Evolutionary conservation across 768 basidiomycete species (phyloP).

Genomic region (Lyophyllum semitale): DNA sequence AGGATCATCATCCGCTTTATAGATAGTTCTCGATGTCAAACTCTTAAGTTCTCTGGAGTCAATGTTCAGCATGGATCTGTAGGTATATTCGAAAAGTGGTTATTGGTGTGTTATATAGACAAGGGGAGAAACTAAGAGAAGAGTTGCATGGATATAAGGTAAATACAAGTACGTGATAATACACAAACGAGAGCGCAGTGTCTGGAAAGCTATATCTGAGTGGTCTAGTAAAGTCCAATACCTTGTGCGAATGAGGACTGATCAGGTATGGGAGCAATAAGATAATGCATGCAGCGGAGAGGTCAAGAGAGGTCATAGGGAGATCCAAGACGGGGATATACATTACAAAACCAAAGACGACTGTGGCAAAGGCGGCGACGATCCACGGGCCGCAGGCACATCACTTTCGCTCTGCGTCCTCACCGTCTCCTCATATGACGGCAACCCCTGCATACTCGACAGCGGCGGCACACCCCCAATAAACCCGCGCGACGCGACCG

Average conservation of each 20-base stretch:
- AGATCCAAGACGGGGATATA: too few relatives aligned
- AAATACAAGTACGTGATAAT: not conserved
- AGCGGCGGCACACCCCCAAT: slow-evolving; percentile 90
- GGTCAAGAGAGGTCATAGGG: too few relatives aligned
- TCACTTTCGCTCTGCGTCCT: slow-evolving; percentile 23
- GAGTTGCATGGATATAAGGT: too few relatives aligned
- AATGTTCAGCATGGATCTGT: too few relatives aligned
- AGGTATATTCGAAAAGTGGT: too few relatives aligned
- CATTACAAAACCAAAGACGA: not conserved
- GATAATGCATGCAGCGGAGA: too few relatives aligned
- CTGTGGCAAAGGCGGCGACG: not conserved
- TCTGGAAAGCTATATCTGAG: not conserved
- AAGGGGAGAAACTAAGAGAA: too few relatives aligned
- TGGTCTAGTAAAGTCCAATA: not conserved
- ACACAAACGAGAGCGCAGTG: not conserved
- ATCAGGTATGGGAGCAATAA: not conserved
- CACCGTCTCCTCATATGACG: slow-evolving; percentile 81
- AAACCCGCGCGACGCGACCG: slow-evolving; percentile 82
- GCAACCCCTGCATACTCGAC: slow-evolving; percentile 72
- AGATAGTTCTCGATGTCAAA: too few relatives aligned
- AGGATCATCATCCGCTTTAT: too few relatives aligned
- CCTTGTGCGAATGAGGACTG: not conserved
- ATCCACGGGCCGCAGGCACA: slow-evolving; percentile 3
- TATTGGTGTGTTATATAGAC: too few relatives aligned
- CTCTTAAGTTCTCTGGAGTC: too few relatives aligned